Evolutionary conservation across 2,329 filamentous ascomycete genomes (phyloP).

Genomic region (Colletotrichum kahawae): DNA sequence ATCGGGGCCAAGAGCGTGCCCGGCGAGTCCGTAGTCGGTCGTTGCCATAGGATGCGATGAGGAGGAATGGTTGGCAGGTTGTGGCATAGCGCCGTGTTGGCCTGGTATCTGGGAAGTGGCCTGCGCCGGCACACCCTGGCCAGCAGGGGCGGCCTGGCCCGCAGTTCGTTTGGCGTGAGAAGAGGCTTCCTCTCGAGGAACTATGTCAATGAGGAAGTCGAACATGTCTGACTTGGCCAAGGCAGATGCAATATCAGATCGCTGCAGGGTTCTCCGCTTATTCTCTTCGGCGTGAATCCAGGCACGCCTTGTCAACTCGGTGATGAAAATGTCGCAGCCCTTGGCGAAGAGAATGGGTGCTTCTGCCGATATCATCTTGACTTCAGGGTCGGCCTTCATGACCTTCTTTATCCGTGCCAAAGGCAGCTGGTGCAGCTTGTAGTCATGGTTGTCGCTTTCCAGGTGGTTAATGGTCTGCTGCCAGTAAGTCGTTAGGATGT

Average conservation of each 20-base stretch:
- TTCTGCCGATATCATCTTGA: slow-evolving; percentile 99
- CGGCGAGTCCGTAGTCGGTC: slow-evolving; percentile 64
- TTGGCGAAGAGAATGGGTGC: slow-evolving; percentile 98
- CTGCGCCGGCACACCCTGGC: slow-evolving; percentile 35
- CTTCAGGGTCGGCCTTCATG: slow-evolving; percentile 99
- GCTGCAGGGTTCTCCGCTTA: slow-evolving; percentile 92
- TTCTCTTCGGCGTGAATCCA: slow-evolving; percentile 99
- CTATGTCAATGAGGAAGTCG: slow-evolving; percentile 98
- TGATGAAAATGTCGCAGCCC: slow-evolving; percentile 99
- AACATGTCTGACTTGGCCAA: slow-evolving; percentile 99
- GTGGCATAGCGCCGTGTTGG: slow-evolving; percentile 54
- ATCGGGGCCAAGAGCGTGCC: slow-evolving; percentile 69
- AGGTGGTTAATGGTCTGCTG: slow-evolving; percentile 97
- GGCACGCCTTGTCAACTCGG: slow-evolving; percentile 96
- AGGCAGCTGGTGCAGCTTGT: slow-evolving; percentile 96
- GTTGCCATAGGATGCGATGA: slow-evolving; percentile 62
- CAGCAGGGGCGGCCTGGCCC: slow-evolving; percentile 50
- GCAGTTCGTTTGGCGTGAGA: slow-evolving; percentile 80
- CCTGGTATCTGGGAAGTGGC: slow-evolving; percentile 56
- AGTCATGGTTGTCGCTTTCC: slow-evolving; percentile 94
- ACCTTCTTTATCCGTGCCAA: slow-evolving; percentile 99
- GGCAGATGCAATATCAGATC: slow-evolving; percentile 95
- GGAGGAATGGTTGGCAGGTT: slow-evolving; percentile 59
- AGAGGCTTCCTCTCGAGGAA: slow-evolving; percentile 91
- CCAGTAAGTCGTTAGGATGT: slow-evolving; percentile 99